Base-by-base conservation (phyloP, 2,329 filamentous ascomycete species). In the Ceratocystis huliohia region DNA sequence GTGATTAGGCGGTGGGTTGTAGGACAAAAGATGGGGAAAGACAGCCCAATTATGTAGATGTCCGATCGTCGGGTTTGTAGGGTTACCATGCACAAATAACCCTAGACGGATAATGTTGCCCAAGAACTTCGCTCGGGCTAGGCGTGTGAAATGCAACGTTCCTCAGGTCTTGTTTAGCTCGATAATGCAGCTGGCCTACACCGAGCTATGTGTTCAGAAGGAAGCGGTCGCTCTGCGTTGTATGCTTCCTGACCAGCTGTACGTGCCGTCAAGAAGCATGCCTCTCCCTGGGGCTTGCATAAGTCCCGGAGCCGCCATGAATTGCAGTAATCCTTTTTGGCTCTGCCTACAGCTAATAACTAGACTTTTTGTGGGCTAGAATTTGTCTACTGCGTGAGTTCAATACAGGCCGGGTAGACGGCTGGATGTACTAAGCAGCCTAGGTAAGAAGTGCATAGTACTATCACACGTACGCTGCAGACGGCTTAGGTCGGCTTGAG, bases 171-270 rank as follows among this genome's bases (percentile, higher is more conserved):
- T 53, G 15, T 53, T 10, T 15, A 15, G 4, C 20, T 28, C 20
- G 22, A 59, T 59, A 28, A 59, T 33, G 56, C 56, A 30, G 17
- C 28, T 17, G 56, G 28, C 33, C n/a, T 37, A 59, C 28, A 37
- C 56, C 56, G 56, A 59, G 56, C 30, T 20, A 59, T 59, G 56
- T 59, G 56, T 37, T 59, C 28, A 59, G 28, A 33, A 59, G 30
- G 56, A n/a, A 37, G 56, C 5, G 17, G 17, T 37, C 17, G 56
- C 56, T 33, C 56, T 59, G 56, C 56, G 56, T 59, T 59, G 56
- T 59, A 59, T 37, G 17, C 56, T 59, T 59, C 56, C 56, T 59
- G 17, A 37, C 28, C 56, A 59, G 56, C 56, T 59, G 56, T 59
- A 59, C 56, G 56, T 37, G 56, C 56, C 56, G 56, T 37, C 28